Percentiles rank a stretch among this genome's conserved stretches.
phyloP scores from a whole-genome alignment of 1,284 basidiomycete species.

The Agroathelia rolfsii region DNA sequence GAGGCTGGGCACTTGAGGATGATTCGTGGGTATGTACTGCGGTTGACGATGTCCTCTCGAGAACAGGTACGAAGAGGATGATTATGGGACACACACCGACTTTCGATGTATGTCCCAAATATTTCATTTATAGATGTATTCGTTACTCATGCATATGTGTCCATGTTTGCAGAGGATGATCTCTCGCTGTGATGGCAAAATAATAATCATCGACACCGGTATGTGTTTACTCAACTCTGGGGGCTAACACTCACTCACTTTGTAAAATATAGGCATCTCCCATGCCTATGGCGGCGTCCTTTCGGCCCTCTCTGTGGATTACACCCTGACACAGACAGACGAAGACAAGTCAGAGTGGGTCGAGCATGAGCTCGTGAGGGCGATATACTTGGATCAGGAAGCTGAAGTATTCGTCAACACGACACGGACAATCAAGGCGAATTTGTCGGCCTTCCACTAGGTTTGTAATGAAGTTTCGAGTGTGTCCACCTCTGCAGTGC shows the following conservation, averaged over 20 bases:
- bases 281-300: slow-evolving; percentile 88
- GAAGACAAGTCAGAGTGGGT: too few relatives aligned
- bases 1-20: slow-evolving; percentile 74
- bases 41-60: slow-evolving; percentile 59
- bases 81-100: slow-evolving; percentile 94
- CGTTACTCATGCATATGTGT: slow-evolving; percentile 3
- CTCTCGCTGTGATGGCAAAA: slow-evolving; percentile 73
- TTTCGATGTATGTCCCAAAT: slow-evolving; percentile 45
- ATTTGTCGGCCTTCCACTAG: too few relatives aligned
- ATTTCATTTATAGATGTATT: not conserved
- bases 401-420: too few relatives aligned
- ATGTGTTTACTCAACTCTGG: too few relatives aligned
- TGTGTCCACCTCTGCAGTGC: too few relatives aligned
- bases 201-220: slow-evolving; percentile 89
- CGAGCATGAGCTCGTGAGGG: too few relatives aligned
- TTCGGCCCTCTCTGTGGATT: slow-evolving; percentile 79
- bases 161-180: slow-evolving; percentile 49
- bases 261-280: slow-evolving; percentile 57
- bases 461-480: too few relatives aligned
- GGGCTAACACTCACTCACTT: not conserved
- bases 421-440: too few relatives aligned
- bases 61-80: slow-evolving; percentile 74
- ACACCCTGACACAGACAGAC: slow-evolving; percentile 66
- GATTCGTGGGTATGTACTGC: slow-evolving; percentile 61
- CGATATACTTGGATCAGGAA: too few relatives aligned